A percentile compares a stretch with the other conserved stretches of the same genome.
Conservation (phyloP, 2,329 filamentous ascomycete genomes). For the Thelonectria olida region DNA sequence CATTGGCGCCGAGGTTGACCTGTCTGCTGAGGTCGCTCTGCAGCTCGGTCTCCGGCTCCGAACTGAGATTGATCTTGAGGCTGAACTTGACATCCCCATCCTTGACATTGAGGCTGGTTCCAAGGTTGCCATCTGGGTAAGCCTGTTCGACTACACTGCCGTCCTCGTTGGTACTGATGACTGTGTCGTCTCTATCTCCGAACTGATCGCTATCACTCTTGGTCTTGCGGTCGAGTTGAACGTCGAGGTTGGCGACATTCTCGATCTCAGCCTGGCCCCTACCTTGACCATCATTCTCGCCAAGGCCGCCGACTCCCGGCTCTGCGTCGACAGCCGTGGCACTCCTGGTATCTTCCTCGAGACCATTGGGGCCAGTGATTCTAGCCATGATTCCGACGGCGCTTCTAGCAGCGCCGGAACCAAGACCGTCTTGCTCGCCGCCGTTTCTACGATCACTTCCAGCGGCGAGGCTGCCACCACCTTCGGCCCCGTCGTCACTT, state of each 20-base stretch:
- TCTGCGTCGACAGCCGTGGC: constrained; percentile 32
- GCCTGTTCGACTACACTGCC: constrained; percentile 63
- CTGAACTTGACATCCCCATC: constrained; percentile 41
- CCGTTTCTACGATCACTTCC: neutral
- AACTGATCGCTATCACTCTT: constrained; percentile 34
- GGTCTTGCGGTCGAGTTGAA: constrained; percentile 36
- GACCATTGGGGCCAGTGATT: too few species aligned
- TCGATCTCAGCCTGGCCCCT: constrained; percentile 51
- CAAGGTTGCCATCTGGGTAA: constrained; percentile 57
- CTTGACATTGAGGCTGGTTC: constrained; percentile 51
- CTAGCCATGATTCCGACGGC: too few species aligned
- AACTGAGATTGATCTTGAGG: constrained; percentile 53
- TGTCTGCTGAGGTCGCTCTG: constrained; percentile 56
- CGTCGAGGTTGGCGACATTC: constrained; percentile 42
- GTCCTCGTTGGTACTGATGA: constrained; percentile 47
- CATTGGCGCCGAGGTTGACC: constrained; percentile 37
- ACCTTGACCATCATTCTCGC: constrained; percentile 51
- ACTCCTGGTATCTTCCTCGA: constrained; percentile 24
- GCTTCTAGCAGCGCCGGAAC: too few species aligned
- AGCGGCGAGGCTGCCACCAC: neutral
- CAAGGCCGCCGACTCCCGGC: constrained; percentile 23
- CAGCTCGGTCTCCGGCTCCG: constrained; percentile 61
- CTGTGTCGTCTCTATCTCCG: constrained; percentile 46
- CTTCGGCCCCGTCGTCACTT: neutral
- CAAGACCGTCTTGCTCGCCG: too few species aligned